Evolutionary conservation across 768 basidiomycete species (phyloP), one percentile per base, ranked within the genome.

Genomic region (Termitomyces heimii): DNA sequence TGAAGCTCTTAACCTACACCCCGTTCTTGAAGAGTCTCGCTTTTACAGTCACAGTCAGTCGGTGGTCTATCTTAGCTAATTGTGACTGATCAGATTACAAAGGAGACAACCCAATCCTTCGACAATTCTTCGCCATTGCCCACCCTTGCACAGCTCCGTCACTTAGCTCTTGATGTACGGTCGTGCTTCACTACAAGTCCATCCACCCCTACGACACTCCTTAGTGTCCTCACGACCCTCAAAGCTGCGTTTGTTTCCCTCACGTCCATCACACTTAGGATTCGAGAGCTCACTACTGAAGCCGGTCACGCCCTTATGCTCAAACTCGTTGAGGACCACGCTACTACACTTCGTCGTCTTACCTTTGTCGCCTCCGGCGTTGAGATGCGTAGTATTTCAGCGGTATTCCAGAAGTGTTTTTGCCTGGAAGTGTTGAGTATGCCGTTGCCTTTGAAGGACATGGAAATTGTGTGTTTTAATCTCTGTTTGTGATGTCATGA

Each of bases 1-100:
- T 90, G 32, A 70, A 69, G 16, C 68, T 78, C 22, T 68, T 79
- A 12, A 59, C 65, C 0, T 71, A 81, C 48, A 82, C 81, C 0
- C 86, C 86, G 0, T 64, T 72, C 6, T 74, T 91, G 12, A 80
- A 82, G 60, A 83, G 77, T 55, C 72, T 91, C 0, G 83, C 86
- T 1, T 72, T 89, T 29, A 83, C 84, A 16, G 76, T 79, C 44
- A 77, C 78, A 57, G 87, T 89, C 56, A 57, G 83, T 68, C 12
- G 12, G 26, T 43, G n/a, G 22, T 56, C 16, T 35, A 28, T 16
- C 3, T 26, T 34, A 35, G 12, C n/a, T 26, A 5, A 20, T 35
- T 1, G 24, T 46, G 5, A 34, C 24, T 65, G 8, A 60, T 66
- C 8, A 51, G 56, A 28, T 47, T 59, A 3, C 54, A 65, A 53